phyloP scores from a whole-genome alignment of 73 alveolate species.

The Paramecium caudatum region DNA sequence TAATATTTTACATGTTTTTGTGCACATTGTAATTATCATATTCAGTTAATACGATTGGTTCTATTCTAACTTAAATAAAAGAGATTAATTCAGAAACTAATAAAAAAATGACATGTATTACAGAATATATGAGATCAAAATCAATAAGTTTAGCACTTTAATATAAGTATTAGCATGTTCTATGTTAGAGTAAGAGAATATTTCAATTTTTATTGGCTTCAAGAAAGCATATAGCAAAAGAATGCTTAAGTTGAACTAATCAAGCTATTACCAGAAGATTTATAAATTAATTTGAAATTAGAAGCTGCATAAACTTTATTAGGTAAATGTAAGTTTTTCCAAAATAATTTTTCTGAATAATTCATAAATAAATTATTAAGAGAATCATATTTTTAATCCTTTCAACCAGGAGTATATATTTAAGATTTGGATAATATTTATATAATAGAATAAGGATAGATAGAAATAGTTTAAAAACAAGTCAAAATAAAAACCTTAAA shows the following conservation, averaged over 20 bases:
- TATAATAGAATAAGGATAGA: constrained; percentile 32
- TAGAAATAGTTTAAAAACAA: not conserved
- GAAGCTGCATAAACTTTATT: constrained; percentile 32
- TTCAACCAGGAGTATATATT: not conserved
- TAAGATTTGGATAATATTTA: constrained; percentile 23
- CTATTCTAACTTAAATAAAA: constrained; percentile 43
- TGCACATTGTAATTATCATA: constrained; percentile 47
- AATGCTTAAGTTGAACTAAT: constrained; percentile 1
- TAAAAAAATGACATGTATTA: constrained; percentile 37
- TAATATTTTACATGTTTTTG: not conserved
- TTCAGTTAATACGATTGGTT: constrained; percentile 68
- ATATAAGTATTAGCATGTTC: not conserved
- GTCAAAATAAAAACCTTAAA: not conserved
- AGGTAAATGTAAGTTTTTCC: constrained; percentile 30
- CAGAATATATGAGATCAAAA: constrained; percentile 56
- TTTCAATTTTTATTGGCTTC: constrained; percentile 65
- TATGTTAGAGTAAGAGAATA: constrained; percentile 54
- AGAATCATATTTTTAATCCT: not conserved
- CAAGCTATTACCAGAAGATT: constrained; percentile 58
- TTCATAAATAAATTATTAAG: not conserved
- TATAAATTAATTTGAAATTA: not conserved
- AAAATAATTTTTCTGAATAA: constrained; percentile 5
- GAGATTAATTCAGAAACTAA: constrained; percentile 38
- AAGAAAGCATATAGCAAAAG: constrained; percentile 31
- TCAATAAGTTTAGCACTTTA: constrained; percentile 32